Evolutionary conservation across 495 filamentous ascomycete genomes (phyloP).

Genomic region (Xylaria telfairii): DNA sequence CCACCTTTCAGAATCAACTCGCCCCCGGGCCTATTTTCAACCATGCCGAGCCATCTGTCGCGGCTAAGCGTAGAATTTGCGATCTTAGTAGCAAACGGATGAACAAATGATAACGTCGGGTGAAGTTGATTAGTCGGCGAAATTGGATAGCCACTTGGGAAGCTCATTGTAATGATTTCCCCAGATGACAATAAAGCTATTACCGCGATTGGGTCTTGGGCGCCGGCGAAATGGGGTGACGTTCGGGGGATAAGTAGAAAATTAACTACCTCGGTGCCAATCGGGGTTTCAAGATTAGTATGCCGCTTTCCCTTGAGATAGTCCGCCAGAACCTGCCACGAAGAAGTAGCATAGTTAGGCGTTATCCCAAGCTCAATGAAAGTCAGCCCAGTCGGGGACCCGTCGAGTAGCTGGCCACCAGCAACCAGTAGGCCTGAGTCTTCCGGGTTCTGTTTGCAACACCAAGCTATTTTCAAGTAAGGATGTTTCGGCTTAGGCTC

Average conservation of each 20-base stretch:
- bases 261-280: constrained; percentile 77
- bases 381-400: constrained; percentile 74
- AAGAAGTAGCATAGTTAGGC: constrained; percentile 87
- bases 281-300: constrained; percentile 75
- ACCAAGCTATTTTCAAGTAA: constrained; percentile 82
- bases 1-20: constrained; percentile 79
- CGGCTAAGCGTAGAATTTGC: constrained; percentile 72
- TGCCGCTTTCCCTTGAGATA: constrained; percentile 77
- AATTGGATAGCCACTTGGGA: constrained; percentile 89
- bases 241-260: constrained; percentile 82
- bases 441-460: constrained; percentile 87
- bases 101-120: constrained; percentile 79
- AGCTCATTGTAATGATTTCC: constrained; percentile 85
- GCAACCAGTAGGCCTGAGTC: constrained; percentile 89
- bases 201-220: constrained; percentile 86
- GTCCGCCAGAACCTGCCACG: constrained; percentile 78
- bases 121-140: constrained; percentile 90
- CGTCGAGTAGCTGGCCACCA: constrained; percentile 71
- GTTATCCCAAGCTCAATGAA: constrained; percentile 89
- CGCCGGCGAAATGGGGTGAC: constrained; percentile 84
- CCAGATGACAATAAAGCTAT: constrained; percentile 81
- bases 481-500: constrained; percentile 64
- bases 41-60: constrained; percentile 85
- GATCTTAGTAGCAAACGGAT: constrained; percentile 81
- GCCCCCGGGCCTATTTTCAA: constrained; percentile 73